Evolutionary conservation across 768 basidiomycete genomes (phyloP), one percentile per base, ranked within the genome.

Genomic region (Suillus bovinus): DNA sequence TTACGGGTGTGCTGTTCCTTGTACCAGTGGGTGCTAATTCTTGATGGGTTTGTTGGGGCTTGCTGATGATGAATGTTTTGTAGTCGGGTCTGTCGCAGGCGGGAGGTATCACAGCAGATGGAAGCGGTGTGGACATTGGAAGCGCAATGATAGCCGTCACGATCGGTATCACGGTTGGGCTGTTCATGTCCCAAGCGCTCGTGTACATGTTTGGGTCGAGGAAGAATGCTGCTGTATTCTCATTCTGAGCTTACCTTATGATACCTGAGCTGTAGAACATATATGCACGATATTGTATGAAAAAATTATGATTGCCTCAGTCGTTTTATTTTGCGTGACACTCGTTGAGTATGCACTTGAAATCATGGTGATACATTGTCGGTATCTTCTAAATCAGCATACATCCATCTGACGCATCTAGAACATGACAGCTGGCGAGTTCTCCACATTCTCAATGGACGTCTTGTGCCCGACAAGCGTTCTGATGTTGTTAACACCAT

Each of bases 391-490:
- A 27, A 27, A 39, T 34, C 55, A 29, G 5, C 55, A 11, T 56
- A 39, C 17, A 56, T 20, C 10, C 36, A 22, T 17, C 24, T 24
- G 10, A 31, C 3, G 9, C 36, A 56, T 64, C 75, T 87, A 96
- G 79, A 97, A 91, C 79, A 93, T 86, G 17, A 97, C 94, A 6
- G 96, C 95, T 0, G 94, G 86, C 29, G 93, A 89, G 72, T 87
- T 90, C 76, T 94, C 94, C 64, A 97, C 90, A 56, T 81, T 84
- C 65, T 95, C 95, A 70, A 97, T 85, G 53, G 93, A 88, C 13
- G 93, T 93, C 79, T 99, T 99, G 81, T 99, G 97, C 17, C 97
- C 97, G 52, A 99, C 93, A 42, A 99, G 81, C 17, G 96, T 94
- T 67, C 97, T 82, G 68, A 99, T 99, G 74, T 99, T 99, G 74